These are phyloP conservation scores for Cornus kousa DNA, from an alignment of 148 eudicot genomes.

Conservation along the genomic window DNA sequence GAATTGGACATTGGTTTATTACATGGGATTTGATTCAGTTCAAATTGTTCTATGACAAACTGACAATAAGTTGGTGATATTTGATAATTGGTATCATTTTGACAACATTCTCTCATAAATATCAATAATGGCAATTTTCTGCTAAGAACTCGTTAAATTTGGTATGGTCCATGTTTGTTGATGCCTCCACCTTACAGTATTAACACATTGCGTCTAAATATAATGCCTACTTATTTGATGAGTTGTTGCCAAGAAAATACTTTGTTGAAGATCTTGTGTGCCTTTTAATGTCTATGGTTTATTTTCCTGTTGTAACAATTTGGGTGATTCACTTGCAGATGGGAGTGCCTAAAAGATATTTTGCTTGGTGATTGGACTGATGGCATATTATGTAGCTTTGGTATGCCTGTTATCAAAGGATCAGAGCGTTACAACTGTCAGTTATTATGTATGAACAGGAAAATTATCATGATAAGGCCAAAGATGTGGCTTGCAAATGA, in stretches of 20 bases:
- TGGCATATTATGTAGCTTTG: conserved; percentile 85
- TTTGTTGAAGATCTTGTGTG: neutral
- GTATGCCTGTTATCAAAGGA: conserved; percentile 83
- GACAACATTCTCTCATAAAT: neutral
- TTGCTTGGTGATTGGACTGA: conserved; percentile 84
- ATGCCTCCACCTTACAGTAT: neutral
- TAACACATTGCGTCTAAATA: neutral
- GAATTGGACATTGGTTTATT: neutral
- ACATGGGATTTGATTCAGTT: neutral
- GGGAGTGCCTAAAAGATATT: conserved; percentile 89
- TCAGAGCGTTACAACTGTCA: conserved; percentile 95
- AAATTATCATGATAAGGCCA: conserved; percentile 89
- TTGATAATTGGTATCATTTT: no score
- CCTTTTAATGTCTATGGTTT: neutral
- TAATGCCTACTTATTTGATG: neutral
- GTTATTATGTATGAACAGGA: conserved; percentile 78
- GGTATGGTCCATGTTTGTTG: neutral
- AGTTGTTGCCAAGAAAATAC: neutral
- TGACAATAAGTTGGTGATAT: neutral
- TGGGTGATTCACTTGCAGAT: conserved; percentile 47
- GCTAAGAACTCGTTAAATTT: neutral
- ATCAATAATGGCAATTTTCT: neutral
- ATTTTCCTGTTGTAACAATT: neutral
- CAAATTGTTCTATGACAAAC: neutral
- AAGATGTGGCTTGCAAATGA: conserved; percentile 97